Evolutionary conservation across 768 basidiomycete species (phyloP), one percentile per base, ranked within the genome.

Genomic region (Gymnopilus dilepis): DNA sequence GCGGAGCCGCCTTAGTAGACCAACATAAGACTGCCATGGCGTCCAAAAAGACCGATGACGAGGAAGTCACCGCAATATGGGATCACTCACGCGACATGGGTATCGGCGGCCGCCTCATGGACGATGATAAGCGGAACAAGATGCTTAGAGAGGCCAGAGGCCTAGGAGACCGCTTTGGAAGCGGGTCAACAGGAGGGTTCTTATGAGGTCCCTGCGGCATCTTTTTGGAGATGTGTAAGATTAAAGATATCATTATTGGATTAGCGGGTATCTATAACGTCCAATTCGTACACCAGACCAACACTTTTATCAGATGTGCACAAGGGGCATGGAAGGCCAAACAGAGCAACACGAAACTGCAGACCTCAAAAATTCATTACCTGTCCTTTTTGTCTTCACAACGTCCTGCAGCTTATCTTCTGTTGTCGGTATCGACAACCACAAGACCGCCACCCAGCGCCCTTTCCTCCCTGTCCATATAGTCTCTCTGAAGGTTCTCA

Each of bases 11-110:
- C 0, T 75, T 92, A 1, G 73, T 91, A 6, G 81, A 84, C 1
- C 78, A 80, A 63, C 88, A 91, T n/a, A 50, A 50, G 19, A 30
- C 45, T 64, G 62, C 74, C 53, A 24, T 69, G 2, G 56, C 54
- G 58, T 66, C 76, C 68, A 65, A 70, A 56, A 65, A 77, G 73
- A 69, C 70, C 72, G 59, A 79, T 15, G 79, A 86, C 26, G 84
- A 86, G 31, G 84, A 85, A 31, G 77, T 83, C 0, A 77, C 85
- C 0, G 88, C 70, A 0, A 93, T 98, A 26, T 99, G 97, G 97
- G 97, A 99, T 67, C 94, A 93, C 69, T 79, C 86, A 34, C 82
- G 95, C 28, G 94, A 97, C 73, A 97, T 99, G 95, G 84, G 84
- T 2, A 68, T 97, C 3, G 88, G 89, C 1, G 96, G 97, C 13